phyloP scores from a whole-genome alignment of 177 flowering plant genomes.

The Vitis hybrid region DNA sequence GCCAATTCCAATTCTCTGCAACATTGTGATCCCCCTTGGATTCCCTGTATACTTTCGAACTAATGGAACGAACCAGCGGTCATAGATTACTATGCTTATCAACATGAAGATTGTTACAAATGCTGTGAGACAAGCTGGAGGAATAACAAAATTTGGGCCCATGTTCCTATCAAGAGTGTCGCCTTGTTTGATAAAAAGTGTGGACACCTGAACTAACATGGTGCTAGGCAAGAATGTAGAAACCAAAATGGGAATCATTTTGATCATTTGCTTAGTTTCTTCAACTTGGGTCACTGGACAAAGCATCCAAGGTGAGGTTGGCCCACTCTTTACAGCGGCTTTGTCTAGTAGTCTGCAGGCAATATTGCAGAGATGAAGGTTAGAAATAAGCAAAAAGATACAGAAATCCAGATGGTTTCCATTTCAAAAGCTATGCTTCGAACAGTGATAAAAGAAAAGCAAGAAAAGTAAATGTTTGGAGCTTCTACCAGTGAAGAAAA shows the following conservation, averaged over 20 bases:
- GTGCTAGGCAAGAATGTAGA: slow-evolving; percentile 47
- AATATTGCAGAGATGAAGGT: neutral
- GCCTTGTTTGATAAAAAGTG: slow-evolving; percentile 62
- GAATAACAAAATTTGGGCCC: slow-evolving; percentile 49
- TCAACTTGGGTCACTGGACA: slow-evolving; percentile 63
- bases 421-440: too few relatives aligned
- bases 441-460: neutral
- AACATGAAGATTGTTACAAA: slow-evolving; percentile 58
- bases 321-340: slow-evolving; percentile 40
- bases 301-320: slow-evolving; percentile 36
- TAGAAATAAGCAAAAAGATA: too few relatives aligned
- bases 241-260: slow-evolving; percentile 47
- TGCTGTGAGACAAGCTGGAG: slow-evolving; percentile 52
- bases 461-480: too few relatives aligned
- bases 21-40: slow-evolving; percentile 66
- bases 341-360: slow-evolving; percentile 50
- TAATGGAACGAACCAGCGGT: slow-evolving; percentile 41
- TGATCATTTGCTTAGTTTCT: slow-evolving; percentile 67
- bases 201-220: slow-evolving; percentile 34
- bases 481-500: neutral
- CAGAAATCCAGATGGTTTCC: too few relatives aligned
- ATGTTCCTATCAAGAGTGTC: slow-evolving; percentile 41
- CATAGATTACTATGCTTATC: slow-evolving; percentile 45
- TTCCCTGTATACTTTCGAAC: slow-evolving; percentile 44
- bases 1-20: slow-evolving; percentile 70